These are phyloP conservation scores for Globisporangium ultimum DNA, from an alignment of 352 stramenopile genomes.

Conservation along the genomic window DNA sequence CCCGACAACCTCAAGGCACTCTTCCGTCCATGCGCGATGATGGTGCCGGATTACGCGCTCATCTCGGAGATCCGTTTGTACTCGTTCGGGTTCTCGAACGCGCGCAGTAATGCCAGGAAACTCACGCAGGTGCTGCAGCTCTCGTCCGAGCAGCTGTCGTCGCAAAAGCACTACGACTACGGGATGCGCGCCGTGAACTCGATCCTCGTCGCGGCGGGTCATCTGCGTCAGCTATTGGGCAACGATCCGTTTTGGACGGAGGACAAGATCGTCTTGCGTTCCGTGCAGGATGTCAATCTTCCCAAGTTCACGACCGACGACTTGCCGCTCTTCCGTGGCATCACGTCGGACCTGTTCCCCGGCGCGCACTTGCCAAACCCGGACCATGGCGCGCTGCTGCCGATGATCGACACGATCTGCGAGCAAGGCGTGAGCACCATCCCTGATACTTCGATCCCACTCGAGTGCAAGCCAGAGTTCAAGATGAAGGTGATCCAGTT, in stretches of 20 bases:
- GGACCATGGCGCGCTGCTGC: conserved; percentile 79
- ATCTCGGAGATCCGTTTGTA: conserved; percentile 94
- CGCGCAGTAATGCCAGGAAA: conserved; percentile 88
- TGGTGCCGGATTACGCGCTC: conserved; percentile 94
- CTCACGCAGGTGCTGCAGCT: conserved; percentile 93
- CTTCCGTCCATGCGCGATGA: conserved; percentile 94
- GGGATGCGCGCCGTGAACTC: conserved; percentile 95
- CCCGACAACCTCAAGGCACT: conserved; percentile 94
- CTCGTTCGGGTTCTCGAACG: conserved; percentile 91
- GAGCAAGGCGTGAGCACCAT: conserved; percentile 55
- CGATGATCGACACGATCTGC: conserved; percentile 83
- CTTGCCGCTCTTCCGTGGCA: conserved; percentile 91
- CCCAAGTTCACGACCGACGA: conserved; percentile 94
- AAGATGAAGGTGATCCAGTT: conserved; percentile 92
- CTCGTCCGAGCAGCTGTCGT: conserved; percentile 91
- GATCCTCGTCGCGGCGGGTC: conserved; percentile 91
- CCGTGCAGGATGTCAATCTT: conserved; percentile 93
- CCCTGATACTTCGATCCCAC: conserved; percentile 47
- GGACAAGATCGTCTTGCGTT: conserved; percentile 90
- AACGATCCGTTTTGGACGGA: conserved; percentile 88
- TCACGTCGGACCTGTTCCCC: conserved; percentile 93
- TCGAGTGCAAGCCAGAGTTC: conserved; percentile 82
- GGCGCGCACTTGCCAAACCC: conserved; percentile 84
- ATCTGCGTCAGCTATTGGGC: conserved; percentile 85
- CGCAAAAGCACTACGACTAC: conserved; percentile 96